Percentiles rank a stretch among this genome's conserved stretches.
Conservation (phyloP, 208 protist genomes). For the Entamoeba invadens region DNA sequence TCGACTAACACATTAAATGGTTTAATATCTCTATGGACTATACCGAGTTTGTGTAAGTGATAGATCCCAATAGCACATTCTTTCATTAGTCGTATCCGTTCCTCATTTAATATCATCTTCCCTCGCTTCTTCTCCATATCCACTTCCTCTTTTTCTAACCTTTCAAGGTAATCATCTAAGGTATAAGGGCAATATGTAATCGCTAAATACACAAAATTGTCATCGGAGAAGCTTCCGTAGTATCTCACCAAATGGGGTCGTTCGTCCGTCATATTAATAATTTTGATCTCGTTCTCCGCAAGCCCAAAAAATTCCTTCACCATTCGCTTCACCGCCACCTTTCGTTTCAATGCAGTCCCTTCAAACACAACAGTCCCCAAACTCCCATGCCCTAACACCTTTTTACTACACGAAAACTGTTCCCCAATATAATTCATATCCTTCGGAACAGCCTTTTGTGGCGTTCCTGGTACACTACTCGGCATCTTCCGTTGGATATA, state of each 20-base stretch:
- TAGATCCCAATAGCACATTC: background rate
- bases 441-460: background rate
- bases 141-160: background rate
- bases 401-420: background rate
- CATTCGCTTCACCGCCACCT: background rate
- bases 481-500: background rate
- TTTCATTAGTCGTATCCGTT: background rate
- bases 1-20: constrained; percentile 56
- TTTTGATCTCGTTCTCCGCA: background rate
- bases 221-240: background rate
- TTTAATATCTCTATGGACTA: constrained; percentile 59
- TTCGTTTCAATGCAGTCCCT: background rate
- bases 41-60: constrained; percentile 76
- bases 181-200: background rate
- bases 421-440: background rate
- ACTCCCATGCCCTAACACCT: background rate
- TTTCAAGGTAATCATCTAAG: background rate
- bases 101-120: background rate
- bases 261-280: background rate
- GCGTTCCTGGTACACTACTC: background rate
- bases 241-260: background rate
- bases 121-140: background rate
- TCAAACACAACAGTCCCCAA: constrained; percentile 3
- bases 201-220: background rate
- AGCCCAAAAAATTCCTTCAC: constrained; percentile 1